These are phyloP conservation scores for Entrophospora sp. DNA, from an alignment of 192 early-diverging fungal genomes.

Conservation along the genomic window DNA sequence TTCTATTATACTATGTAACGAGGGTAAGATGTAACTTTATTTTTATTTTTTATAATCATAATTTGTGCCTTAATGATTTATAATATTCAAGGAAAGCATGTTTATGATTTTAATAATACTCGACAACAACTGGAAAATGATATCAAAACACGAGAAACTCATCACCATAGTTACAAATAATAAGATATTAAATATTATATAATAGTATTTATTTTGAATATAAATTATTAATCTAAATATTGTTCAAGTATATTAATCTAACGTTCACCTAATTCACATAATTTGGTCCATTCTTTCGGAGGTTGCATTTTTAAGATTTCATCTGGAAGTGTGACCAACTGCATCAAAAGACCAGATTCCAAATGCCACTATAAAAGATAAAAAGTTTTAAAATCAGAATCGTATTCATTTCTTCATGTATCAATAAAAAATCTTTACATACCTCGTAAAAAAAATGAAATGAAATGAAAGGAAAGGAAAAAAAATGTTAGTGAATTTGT, in stretches of 20 bases:
- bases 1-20: neutral
- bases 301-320: slow-evolving; percentile 28
- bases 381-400: slow-evolving; percentile 12
- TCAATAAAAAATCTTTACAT: slow-evolving; percentile 13
- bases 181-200: too few species aligned
- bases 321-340: slow-evolving; percentile 32
- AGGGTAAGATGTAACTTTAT: neutral
- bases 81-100: too few species aligned
- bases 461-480: slow-evolving; percentile 2
- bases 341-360: slow-evolving; percentile 34
- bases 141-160: too few species aligned
- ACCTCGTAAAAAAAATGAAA: slow-evolving; percentile 12
- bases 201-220: slow-evolving; percentile 11
- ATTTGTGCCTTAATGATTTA: too few species aligned
- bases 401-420: slow-evolving; percentile 1
- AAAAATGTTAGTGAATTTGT: neutral
- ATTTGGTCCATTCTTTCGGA: slow-evolving; percentile 23
- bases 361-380: slow-evolving; percentile 35
- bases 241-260: slow-evolving; percentile 13
- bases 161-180: neutral
- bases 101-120: too few species aligned
- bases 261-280: slow-evolving; percentile 24
- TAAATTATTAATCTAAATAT: slow-evolving; percentile 11
- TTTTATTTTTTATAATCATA: too few species aligned
- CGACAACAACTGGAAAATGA: too few species aligned